Base-by-base conservation (phyloP, 1,284 basidiomycete species). In the Bjerkandera adusta region DNA sequence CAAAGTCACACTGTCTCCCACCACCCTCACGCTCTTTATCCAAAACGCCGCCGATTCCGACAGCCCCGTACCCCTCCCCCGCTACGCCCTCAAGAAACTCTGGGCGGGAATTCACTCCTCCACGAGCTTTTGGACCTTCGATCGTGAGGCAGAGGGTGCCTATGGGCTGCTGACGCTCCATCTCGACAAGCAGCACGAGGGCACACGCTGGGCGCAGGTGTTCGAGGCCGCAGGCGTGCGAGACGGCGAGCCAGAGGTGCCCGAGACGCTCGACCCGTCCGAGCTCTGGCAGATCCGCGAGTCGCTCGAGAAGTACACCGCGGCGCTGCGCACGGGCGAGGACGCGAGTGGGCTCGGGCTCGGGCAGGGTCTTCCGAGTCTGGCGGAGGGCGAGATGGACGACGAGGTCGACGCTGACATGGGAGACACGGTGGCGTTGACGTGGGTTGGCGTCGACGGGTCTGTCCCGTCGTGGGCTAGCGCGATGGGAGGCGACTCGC, bases 51-150 rank as follows among this genome's bases (percentile, higher is more conserved):
- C 64, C 1, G 60, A 65, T 21, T 54, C 8, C 36, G 47, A 46
- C 29, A 40, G 45, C 4, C 49, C 63, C 11, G 50, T 62, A 25
- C 65, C 70, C 24, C 68, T 85, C 16, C 83, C 85, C 1, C 71
- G 64, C 30, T 90, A 89, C 60, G 72, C 79, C 0, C 68, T 75
- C 18, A 81, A 84, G 57, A 65, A 68, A 20, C 75, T 92, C 4
- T 97, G 92, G 92, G 88, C 81, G 51, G 68, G 68, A 5, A 84
- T 96, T 53, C 79, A 79, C 43, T 68, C 82, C 0, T 75, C 79
- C 2, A 75, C 83, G 10, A 89, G 88, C 58, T 82, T 90, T 56
- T 97, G 91, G 91, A 94, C 91, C 0, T 94, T 84, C 79, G 90
- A 94, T 58, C 76, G 79, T 16, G 81, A 85, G 53, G 85, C 79